phyloP scores from a whole-genome alignment of 306 rosid species.

The Rosa persica region DNA sequence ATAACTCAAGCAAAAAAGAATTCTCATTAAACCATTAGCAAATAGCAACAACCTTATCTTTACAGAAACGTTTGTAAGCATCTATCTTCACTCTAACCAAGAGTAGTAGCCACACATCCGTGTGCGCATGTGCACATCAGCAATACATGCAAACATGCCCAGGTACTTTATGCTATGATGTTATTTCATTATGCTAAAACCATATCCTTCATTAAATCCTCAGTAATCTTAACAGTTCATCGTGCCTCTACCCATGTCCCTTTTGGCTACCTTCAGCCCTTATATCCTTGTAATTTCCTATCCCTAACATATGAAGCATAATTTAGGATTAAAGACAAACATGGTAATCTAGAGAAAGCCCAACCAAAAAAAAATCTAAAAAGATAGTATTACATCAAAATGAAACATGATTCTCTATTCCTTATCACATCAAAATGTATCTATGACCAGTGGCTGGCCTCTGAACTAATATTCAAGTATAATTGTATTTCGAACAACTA shows the following conservation, averaged over 20 bases:
- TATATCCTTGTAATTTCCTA: background rate
- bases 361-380: background rate
- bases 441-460: background rate
- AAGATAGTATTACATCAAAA: background rate
- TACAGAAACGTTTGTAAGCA: background rate
- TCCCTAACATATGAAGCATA: background rate
- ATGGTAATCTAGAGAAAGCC: background rate
- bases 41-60: background rate
- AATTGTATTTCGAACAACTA: background rate
- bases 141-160: background rate
- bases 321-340: background rate
- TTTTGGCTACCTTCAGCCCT: conserved; percentile 1
- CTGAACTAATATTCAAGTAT: background rate
- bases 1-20: background rate
- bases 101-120: background rate
- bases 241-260: background rate
- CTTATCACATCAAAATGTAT: background rate
- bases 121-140: background rate
- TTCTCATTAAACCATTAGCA: background rate
- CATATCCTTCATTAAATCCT: background rate
- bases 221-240: background rate
- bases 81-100: background rate
- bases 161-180: background rate
- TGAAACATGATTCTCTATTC: background rate
- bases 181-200: background rate